A percentile compares a stretch with the other conserved stretches of the same genome.
Conservation (phyloP, 1,139 yeast genomes). For the Magnusiomyces sp. region DNA sequence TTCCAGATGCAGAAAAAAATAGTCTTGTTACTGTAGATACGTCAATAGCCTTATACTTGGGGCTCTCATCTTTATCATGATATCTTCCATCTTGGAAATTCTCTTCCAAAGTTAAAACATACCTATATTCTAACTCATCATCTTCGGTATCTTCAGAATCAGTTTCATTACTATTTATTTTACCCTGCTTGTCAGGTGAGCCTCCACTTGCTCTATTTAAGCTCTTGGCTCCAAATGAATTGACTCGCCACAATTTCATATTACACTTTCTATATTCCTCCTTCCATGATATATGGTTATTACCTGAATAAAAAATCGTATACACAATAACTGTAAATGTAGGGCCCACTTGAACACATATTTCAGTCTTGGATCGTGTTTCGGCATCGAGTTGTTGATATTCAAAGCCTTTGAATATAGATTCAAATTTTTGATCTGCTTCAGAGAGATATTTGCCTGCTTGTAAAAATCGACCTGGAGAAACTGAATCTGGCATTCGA, state of each 20-base stretch:
- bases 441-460: constrained; percentile 46
- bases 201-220: background rate
- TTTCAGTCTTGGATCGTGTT: constrained; percentile 9
- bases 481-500: constrained; percentile 44
- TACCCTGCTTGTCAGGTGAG: too few relatives aligned
- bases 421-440: constrained; percentile 31
- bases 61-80: constrained; percentile 47
- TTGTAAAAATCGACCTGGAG: constrained; percentile 60
- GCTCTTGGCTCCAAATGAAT: constrained; percentile 11
- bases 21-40: constrained; percentile 43
- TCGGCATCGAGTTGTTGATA: background rate
- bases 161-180: too few relatives aligned
- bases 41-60: constrained; percentile 30
- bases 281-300: constrained; percentile 54
- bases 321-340: constrained; percentile 50
- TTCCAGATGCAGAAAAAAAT: constrained; percentile 70
- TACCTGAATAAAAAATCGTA: constrained; percentile 51
- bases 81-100: constrained; percentile 66
- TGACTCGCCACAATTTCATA: constrained; percentile 36
- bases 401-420: background rate
- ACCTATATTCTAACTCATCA: constrained; percentile 31
- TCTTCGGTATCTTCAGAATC: constrained; percentile 8
- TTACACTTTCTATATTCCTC: constrained; percentile 58
- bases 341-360: constrained; percentile 47
- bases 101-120: constrained; percentile 45